Base-by-base conservation (phyloP, 2,329 filamentous ascomycete species). In the Zymoseptoria tritici region DNA sequence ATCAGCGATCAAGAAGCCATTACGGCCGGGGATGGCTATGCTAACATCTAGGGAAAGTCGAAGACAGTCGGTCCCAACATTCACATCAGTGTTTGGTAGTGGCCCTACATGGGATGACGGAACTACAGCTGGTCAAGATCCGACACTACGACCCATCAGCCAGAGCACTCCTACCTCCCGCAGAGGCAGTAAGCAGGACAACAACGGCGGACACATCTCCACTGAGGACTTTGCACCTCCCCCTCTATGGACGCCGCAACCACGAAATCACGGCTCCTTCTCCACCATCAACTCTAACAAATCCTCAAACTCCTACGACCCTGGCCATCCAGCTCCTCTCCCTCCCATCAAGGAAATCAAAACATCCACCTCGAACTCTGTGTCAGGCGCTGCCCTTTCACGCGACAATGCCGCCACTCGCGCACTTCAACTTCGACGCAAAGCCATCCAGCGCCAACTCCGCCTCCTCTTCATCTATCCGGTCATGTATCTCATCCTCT, bases 391-490 rank as follows among this genome's bases (percentile, higher is more conserved):
- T 3, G 55, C 49, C 7, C 58, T 26, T 42, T 57, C 55, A 4
- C 20, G 36, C n/a, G 57, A 59, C 16, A 63, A 67, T 26, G 57
- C 49, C 13, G 65, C 65, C 4, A 57, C 49, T 2, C 56, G 56
- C 52, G 62, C 64, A 13, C 54, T 66, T 54, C 60, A 60, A 42
- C 61, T 62, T 20, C 64, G 60, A 21, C 61, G 60, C 31, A 57
- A 57, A 50, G 60, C 62, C 6, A 62, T 65, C 22, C 65, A 61
- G 29, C 62, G 85, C 9, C 88, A 91, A 68, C 79, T 91, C 2
- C 83, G 86, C 31, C 81, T 88, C 29, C 79, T 91, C 19, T 90
- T 92, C 73, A 84, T 91, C 54, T 93, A 93, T 71, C 89, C 89
- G 0, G 71, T 87, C 19, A 81, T 88, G 3, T 92, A 93, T 72